Conservation (phyloP, 495 filamentous ascomycete species). For the Thermochaetoides thermophila region DNA sequence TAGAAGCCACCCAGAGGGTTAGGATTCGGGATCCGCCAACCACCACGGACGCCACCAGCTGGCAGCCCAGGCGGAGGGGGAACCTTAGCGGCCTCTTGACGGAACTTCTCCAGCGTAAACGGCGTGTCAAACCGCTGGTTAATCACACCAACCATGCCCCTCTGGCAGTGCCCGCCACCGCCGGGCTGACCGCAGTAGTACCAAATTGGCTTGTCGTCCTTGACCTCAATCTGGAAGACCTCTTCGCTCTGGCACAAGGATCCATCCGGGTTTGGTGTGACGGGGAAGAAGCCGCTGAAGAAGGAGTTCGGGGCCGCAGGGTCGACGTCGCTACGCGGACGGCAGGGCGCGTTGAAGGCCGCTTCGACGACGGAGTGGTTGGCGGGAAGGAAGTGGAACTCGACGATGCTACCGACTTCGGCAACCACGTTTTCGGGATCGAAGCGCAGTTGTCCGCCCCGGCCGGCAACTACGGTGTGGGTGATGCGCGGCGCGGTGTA, state of each 20-base stretch:
- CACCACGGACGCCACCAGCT: constrained; percentile 2
- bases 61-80: background rate
- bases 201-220: constrained; percentile 17
- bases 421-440: constrained; percentile 38
- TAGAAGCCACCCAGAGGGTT: constrained; percentile 4
- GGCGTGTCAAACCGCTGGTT: constrained; percentile 6
- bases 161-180: constrained; percentile 9
- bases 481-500: constrained; percentile 13
- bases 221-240: constrained; percentile 22
- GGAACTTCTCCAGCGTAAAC: constrained; percentile 2
- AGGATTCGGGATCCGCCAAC: constrained; percentile 7
- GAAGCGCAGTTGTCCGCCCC: constrained; percentile 31
- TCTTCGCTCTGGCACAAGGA: constrained; percentile 9
- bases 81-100: background rate
- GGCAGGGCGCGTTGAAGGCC: constrained; percentile 37
- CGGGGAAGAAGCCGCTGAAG: constrained; percentile 14
- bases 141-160: constrained; percentile 11
- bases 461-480: constrained; percentile 38
- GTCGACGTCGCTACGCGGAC: too few relatives aligned
- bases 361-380: constrained; percentile 45
- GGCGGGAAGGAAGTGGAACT: constrained; percentile 41
- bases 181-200: constrained; percentile 12
- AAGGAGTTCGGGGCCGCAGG: constrained; percentile 9
- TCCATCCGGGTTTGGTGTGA: constrained; percentile 6
- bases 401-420: constrained; percentile 33